Conservation (phyloP, 2,329 filamentous ascomycete genomes). For the Botrytis cinerea region DNA sequence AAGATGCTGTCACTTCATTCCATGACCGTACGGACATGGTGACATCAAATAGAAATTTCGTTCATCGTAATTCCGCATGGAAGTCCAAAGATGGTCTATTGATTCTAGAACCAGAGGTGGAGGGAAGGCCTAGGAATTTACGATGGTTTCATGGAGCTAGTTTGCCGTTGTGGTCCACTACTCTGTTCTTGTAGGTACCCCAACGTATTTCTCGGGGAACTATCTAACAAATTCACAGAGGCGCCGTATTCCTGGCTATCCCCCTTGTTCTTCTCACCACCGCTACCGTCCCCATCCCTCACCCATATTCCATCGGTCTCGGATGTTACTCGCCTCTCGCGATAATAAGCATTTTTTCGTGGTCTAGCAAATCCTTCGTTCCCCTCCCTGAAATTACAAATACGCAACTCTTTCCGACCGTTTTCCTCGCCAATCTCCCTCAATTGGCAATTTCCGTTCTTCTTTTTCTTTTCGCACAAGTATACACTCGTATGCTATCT, state of each 20-base stretch:
- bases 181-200: slow-evolving; percentile 22
- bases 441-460: slow-evolving; percentile 51
- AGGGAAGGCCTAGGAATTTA: slow-evolving; percentile 5
- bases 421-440: slow-evolving; percentile 49
- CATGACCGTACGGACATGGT: slow-evolving; percentile 40
- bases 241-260: not conserved
- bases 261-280: slow-evolving; percentile 19
- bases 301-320: slow-evolving; percentile 1
- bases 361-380: slow-evolving; percentile 12
- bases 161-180: slow-evolving; percentile 25
- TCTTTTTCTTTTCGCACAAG: slow-evolving; percentile 49
- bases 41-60: slow-evolving; percentile 34
- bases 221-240: not conserved
- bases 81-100: slow-evolving; percentile 25
- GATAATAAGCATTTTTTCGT: not conserved
- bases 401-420: slow-evolving; percentile 24
- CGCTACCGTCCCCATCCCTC: slow-evolving; percentile 12
- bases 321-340: slow-evolving; percentile 9
- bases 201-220: rapidly evolving
- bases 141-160: slow-evolving; percentile 32
- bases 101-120: slow-evolving; percentile 9
- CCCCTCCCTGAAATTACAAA: slow-evolving; percentile 10
- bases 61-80: slow-evolving; percentile 33
- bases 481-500: slow-evolving; percentile 50
- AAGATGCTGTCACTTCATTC: slow-evolving; percentile 45